phyloP scores from a whole-genome alignment of 2,329 filamentous ascomycete species.

The Botrytis pseudocinerea region DNA sequence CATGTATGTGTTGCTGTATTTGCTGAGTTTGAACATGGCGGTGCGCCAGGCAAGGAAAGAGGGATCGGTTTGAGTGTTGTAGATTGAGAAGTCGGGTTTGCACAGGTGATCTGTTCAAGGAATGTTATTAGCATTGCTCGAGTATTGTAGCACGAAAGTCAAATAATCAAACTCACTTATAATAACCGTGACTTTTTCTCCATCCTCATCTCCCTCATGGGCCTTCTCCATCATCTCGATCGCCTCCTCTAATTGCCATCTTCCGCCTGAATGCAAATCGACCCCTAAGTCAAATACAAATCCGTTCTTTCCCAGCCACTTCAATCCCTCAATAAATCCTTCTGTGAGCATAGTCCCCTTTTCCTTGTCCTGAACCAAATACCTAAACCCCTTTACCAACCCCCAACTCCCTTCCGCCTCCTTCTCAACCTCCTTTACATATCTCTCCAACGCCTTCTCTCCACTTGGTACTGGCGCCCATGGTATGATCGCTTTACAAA shows the following conservation, averaged over 20 bases:
- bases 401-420: constrained; percentile 62
- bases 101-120: constrained; percentile 72
- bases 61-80: constrained; percentile 48
- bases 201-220: constrained; percentile 59
- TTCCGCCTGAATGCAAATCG: constrained; percentile 74
- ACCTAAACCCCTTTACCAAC: constrained; percentile 77
- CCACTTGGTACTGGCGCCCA: constrained; percentile 83
- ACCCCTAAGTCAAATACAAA: constrained; percentile 82
- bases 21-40: constrained; percentile 66
- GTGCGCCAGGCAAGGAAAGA: constrained; percentile 67
- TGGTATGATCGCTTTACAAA: constrained; percentile 71
- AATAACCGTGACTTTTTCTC: constrained; percentile 50
- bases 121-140: constrained; percentile 6
- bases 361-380: constrained; percentile 77
- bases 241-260: constrained; percentile 70
- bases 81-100: constrained; percentile 75
- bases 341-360: constrained; percentile 62
- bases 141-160: background rate
- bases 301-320: constrained; percentile 62
- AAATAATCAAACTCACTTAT: constrained; percentile 36
- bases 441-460: constrained; percentile 58
- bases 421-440: constrained; percentile 62
- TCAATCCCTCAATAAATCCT: constrained; percentile 65
- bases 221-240: constrained; percentile 69
- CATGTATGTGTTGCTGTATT: constrained; percentile 71